phyloP scores from a whole-genome alignment of 2,329 filamentous ascomycete species.

The Apiospora koreana region DNA sequence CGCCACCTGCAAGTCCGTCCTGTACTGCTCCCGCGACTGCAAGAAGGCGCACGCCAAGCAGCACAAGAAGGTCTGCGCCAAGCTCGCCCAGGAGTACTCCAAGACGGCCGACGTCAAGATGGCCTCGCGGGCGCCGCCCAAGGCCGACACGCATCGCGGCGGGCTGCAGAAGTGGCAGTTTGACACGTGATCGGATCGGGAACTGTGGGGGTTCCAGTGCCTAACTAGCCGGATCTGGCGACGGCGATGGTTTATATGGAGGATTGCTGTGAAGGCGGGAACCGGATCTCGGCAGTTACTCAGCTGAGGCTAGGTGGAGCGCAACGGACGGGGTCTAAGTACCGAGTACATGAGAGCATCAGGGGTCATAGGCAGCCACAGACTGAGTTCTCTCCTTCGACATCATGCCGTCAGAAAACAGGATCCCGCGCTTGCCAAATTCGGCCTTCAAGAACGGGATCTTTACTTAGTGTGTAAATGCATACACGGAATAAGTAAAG shows the following conservation, averaged over 20 bases:
- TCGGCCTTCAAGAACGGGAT: no score
- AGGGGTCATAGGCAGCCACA: no score
- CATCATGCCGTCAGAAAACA: no score
- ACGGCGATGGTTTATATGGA: neutral
- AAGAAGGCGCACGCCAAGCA: slow-evolving; percentile 13
- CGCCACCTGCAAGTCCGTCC: slow-evolving; percentile 7
- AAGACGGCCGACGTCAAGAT: slow-evolving; percentile 12
- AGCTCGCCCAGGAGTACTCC: slow-evolving; percentile 13
- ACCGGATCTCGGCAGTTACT: neutral
- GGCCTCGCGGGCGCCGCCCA: neutral
- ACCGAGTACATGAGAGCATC: no score
- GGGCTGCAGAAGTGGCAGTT: slow-evolving; percentile 16
- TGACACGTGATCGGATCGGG: slow-evolving; percentile 8
- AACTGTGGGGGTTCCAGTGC: neutral
- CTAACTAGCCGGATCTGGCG: neutral
- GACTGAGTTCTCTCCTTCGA: no score
- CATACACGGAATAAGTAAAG: no score
- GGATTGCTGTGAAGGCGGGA: neutral
- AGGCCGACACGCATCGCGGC: slow-evolving; percentile 10
- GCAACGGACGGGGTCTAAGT: neutral
- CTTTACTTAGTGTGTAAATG: no score
- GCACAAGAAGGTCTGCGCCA: slow-evolving; percentile 13
- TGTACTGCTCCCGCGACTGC: slow-evolving; percentile 15
- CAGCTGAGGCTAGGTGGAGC: neutral
- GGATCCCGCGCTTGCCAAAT: no score